These are phyloP conservation scores for Staphylotrichum tortipilum DNA, from an alignment of 495 filamentous ascomycete species.

Conservation along the genomic window DNA sequence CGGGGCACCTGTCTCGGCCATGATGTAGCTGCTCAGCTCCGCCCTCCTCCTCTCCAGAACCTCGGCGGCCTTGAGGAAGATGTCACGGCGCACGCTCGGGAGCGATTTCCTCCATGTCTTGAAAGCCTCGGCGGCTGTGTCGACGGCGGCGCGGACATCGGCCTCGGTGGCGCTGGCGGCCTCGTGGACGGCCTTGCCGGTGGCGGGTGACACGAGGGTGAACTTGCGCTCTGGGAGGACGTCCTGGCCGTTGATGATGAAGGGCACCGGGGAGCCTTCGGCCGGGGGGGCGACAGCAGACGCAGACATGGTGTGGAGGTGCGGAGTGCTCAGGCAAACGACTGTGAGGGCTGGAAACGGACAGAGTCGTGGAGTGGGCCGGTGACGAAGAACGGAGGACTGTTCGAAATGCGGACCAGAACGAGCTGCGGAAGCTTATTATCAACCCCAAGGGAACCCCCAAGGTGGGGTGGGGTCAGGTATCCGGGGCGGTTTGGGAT, in stretches of 20 bases:
- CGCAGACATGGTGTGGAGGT: not conserved
- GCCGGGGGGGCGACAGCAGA: not conserved
- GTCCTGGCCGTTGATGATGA: conserved; percentile 67
- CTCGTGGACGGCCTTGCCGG: conserved; percentile 51
- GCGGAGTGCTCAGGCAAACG: not conserved
- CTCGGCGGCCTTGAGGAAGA: conserved; percentile 63
- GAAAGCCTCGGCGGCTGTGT: conserved; percentile 61
- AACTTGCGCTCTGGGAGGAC: conserved; percentile 52
- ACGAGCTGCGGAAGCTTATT: too few relatives aligned
- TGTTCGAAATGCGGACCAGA: too few relatives aligned
- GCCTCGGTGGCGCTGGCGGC: conserved; percentile 52
- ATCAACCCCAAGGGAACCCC: too few relatives aligned
- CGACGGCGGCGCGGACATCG: conserved; percentile 54
- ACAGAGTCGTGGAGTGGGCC: too few relatives aligned
- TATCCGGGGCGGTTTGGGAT: not conserved
- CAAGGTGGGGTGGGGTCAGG: conserved; percentile 1
- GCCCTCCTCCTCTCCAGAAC: conserved; percentile 54
- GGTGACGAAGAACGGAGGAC: too few relatives aligned
- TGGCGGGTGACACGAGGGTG: conserved; percentile 56
- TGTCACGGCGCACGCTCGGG: conserved; percentile 54
- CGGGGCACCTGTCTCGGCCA: conserved; percentile 59
- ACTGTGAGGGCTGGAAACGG: not conserved
- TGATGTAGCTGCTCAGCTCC: conserved; percentile 55
- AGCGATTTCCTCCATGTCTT: conserved; percentile 59
- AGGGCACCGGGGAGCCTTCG: conserved; percentile 44